Base-by-base conservation (phyloP, 768 basidiomycete species). In the Russula emetica region DNA sequence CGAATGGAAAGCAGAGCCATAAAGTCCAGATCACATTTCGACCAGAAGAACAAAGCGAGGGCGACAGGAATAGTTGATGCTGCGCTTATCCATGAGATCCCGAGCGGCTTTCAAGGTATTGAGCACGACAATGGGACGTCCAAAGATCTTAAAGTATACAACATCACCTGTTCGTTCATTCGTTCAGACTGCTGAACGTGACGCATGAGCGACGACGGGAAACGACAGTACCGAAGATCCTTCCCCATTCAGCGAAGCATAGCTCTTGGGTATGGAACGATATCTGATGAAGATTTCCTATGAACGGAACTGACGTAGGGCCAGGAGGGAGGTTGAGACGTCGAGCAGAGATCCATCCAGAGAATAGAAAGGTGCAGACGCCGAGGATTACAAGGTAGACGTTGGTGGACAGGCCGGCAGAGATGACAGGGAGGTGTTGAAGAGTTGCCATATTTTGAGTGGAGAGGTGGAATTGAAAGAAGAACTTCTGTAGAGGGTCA, bases 51-150 rank as follows among this genome's bases (percentile, higher is more conserved):
- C 67, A 24, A 76, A 58, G 5, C 66, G 67, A 4, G 76, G 76
- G 2, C 76, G 69, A 64, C 71, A 74, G 16, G 76, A 74, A 63
- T 74, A 76, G 40, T 71, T 73, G 14, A 62, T 47, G 55, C 73
- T 70, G 11, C 72, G 70, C 58, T 73, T 73, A 55, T 76, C 75
- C 58, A 77, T 62, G 20, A 77, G 70, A 44, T 77, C 76, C 18
- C 62, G 67, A 28, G 75, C 75, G n/a, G 70, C 72, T 40, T 67
- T 54, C n/a, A 70, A 49, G 3, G 76, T 72, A 63, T 74, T 76
- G 38, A 77, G 55, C 10, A 77, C 67, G 16, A 77, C 40, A 45
- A 74, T 65, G 5, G 73, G 67, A 24, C 69, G 69, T 18, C 67
- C 64, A 55, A 77, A 71, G 32, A 77, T 49, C 10, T 58, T 67